Evolutionary conservation across 31 red algal genomes (phyloP).

Genomic region (Asparagopsis taxiformis): DNA sequence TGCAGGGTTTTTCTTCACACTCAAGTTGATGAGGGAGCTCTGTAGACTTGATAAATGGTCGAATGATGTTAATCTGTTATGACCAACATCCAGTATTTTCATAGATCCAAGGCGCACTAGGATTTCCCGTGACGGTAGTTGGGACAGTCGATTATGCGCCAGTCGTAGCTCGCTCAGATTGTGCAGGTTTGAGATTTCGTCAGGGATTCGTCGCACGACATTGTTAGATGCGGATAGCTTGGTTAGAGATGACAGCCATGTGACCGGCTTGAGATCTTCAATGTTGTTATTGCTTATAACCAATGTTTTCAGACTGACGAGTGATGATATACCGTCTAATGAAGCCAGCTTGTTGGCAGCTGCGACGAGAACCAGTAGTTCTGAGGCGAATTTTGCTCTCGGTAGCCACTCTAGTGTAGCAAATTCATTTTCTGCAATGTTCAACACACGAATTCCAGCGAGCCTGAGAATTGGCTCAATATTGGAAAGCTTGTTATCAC

Average conservation of each 20-base stretch:
- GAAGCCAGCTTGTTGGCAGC: slow-evolving; percentile 36
- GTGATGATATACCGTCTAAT: slow-evolving; percentile 29
- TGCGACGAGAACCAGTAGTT: slow-evolving; percentile 39
- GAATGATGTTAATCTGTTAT: slow-evolving; percentile 51
- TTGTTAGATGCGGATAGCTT: slow-evolving; percentile 74
- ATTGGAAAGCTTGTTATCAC: slow-evolving; percentile 40
- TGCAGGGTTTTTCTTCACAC: slow-evolving; percentile 37
- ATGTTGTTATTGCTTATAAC: slow-evolving; percentile 61
- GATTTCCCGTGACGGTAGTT: slow-evolving; percentile 22
- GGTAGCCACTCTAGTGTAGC: slow-evolving; percentile 42
- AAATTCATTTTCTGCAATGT: slow-evolving; percentile 49
- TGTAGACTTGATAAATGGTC: slow-evolving; percentile 3
- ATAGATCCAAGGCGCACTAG: slow-evolving; percentile 21
- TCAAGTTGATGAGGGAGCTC: slow-evolving; percentile 26
- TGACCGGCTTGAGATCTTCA: slow-evolving; percentile 38
- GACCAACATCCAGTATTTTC: slow-evolving; percentile 62
- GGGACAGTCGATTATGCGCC: slow-evolving; percentile 60
- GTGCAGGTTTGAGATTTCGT: slow-evolving; percentile 9
- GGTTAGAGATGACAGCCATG: slow-evolving; percentile 27
- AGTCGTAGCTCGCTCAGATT: slow-evolving; percentile 58
- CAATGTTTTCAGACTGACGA: slow-evolving; percentile 37
- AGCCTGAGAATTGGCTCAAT: slow-evolving; percentile 21
- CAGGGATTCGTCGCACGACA: slow-evolving; percentile 42
- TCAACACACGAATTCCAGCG: slow-evolving; percentile 31
- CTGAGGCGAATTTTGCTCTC: slow-evolving; percentile 30